A percentile compares a stretch with the other conserved stretches of the same genome.
Conservation (phyloP, 352 stramenopile genomes). For the Phytophthora rubi region DNA sequence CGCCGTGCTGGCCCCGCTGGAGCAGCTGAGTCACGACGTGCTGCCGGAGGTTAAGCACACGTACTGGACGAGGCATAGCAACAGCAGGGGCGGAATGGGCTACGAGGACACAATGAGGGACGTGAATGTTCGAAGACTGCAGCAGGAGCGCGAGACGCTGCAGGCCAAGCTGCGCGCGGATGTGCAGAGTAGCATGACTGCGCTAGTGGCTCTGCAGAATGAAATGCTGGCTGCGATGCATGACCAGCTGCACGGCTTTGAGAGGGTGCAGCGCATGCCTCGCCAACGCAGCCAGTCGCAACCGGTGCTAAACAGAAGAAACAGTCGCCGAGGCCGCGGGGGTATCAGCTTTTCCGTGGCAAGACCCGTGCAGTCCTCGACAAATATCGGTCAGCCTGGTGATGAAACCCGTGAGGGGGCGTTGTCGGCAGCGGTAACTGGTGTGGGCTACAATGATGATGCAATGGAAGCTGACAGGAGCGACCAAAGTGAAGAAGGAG, state of each 20-base stretch:
- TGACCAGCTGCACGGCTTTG: conserved; percentile 44
- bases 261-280: conserved; percentile 29
- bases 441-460: background rate
- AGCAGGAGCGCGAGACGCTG: conserved; percentile 60
- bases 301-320: conserved; percentile 24
- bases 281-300: conserved; percentile 30
- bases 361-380: background rate
- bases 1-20: conserved; percentile 51
- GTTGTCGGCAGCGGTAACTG: conserved; percentile 1
- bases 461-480: background rate
- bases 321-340: conserved; percentile 14
- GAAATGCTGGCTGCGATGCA: conserved; percentile 48
- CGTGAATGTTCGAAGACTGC: conserved; percentile 51
- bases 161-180: conserved; percentile 48
- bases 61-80: conserved; percentile 69
- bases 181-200: conserved; percentile 60
- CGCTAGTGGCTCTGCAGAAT: conserved; percentile 58
- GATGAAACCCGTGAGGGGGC: background rate
- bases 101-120: conserved; percentile 30
- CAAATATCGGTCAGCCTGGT: background rate
- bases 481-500: conserved; percentile 10
- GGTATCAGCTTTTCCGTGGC: conserved; percentile 7
- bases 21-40: conserved; percentile 51
- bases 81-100: conserved; percentile 21
- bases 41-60: conserved; percentile 79